These are phyloP conservation scores for Colletotrichum endophyticum DNA, from an alignment of 2,329 filamentous ascomycete genomes.

Conservation along the genomic window DNA sequence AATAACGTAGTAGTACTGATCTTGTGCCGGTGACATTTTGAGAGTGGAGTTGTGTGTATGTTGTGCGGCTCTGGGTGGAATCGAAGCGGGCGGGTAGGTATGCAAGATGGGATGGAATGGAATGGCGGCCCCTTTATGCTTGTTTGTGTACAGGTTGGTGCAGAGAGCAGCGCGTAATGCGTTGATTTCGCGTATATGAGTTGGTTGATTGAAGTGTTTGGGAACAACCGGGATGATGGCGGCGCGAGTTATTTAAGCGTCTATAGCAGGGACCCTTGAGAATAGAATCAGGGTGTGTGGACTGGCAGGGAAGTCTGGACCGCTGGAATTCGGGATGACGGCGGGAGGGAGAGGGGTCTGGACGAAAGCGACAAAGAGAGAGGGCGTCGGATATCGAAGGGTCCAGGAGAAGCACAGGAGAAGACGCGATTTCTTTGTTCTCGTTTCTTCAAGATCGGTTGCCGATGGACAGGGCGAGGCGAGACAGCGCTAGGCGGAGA, in stretches of 20 bases:
- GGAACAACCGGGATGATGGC: constrained; percentile 11
- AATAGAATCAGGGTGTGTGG: not conserved
- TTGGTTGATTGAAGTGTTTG: constrained; percentile 7
- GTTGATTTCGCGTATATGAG: constrained; percentile 6
- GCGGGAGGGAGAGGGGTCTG: not conserved
- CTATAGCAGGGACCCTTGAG: not conserved
- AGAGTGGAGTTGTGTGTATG: not conserved
- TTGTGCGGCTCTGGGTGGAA: not conserved
- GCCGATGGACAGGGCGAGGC: constrained; percentile 8
- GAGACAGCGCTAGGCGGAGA: constrained; percentile 14
- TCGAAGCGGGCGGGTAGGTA: not conserved
- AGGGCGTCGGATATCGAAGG: constrained; percentile 5
- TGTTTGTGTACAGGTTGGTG: not conserved
- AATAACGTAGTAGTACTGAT: constrained; percentile 30
- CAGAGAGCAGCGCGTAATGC: not conserved
- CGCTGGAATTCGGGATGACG: constrained; percentile 3
- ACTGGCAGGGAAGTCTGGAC: constrained; percentile 15
- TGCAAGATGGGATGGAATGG: constrained; percentile 6
- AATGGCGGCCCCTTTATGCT: constrained; percentile 12
- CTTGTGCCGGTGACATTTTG: constrained; percentile 18
- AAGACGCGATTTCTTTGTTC: not conserved
- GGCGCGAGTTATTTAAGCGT: constrained; percentile 12
- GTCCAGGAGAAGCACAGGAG: not conserved
- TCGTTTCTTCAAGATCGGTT: not conserved
- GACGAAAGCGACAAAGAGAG: constrained; percentile 17